Percentiles rank a stretch among this genome's conserved stretches.
These are phyloP conservation scores for Leccinum barrowsii DNA, from an alignment of 768 basidiomycete species.

Conservation along the genomic window DNA sequence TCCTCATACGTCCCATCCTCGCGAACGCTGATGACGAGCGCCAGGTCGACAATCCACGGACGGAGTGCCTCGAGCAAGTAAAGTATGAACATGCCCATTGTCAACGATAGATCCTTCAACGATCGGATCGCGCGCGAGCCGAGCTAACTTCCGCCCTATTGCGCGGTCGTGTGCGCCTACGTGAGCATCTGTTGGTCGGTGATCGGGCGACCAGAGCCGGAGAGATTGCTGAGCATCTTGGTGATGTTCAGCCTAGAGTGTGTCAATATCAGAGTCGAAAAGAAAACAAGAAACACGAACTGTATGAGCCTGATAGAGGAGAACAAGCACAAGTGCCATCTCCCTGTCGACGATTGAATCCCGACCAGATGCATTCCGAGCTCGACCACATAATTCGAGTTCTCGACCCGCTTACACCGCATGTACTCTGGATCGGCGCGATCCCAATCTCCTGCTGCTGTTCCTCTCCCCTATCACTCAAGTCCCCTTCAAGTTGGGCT, in stretches of 20 bases:
- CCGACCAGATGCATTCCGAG: slow-evolving; percentile 95
- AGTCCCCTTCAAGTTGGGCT: slow-evolving; percentile 52
- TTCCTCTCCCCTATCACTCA: slow-evolving; percentile 46
- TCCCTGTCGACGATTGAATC: slow-evolving; percentile 96
- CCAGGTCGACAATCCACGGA: no score
- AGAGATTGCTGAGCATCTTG: slow-evolving; percentile 78
- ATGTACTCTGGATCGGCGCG: slow-evolving; percentile 78
- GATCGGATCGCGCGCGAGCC: no score
- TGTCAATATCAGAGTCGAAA: neutral
- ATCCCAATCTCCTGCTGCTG: slow-evolving; percentile 73
- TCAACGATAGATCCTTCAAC: no score
- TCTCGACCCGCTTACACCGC: slow-evolving; percentile 96
- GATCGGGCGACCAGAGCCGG: slow-evolving; percentile 73
- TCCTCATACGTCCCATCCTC: no score
- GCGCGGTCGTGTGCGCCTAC: slow-evolving; percentile 92
- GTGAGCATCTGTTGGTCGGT: slow-evolving; percentile 91
- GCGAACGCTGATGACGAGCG: no score
- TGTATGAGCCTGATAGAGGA: slow-evolving; percentile 98
- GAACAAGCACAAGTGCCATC: slow-evolving; percentile 88
- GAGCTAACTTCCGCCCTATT: slow-evolving; percentile 39
- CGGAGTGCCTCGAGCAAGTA: no score
- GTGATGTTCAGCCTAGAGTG: slow-evolving; percentile 72
- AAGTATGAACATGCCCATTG: no score
- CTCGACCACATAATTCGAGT: slow-evolving; percentile 95
- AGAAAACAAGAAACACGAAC: slow-evolving; percentile 36